phyloP scores from a whole-genome alignment of 768 basidiomycete genomes.

The Lactarius sp. region DNA sequence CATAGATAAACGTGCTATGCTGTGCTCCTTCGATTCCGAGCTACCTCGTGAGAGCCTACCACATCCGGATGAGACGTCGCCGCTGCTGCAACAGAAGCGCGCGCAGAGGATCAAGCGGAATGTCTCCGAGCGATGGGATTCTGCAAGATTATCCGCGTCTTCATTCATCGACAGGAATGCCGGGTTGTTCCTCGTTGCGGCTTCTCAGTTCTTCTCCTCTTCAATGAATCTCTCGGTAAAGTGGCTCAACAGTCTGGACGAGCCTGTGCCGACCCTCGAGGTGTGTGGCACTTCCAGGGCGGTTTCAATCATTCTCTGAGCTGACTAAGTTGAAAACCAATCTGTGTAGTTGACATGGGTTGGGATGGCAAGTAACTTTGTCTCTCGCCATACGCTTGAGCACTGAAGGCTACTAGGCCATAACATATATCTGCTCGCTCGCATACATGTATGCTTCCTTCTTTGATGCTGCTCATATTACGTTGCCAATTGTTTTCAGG shows the following conservation, averaged over 20 bases:
- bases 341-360: too few relatives aligned
- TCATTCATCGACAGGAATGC: conserved; percentile 37
- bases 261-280: conserved; percentile 55
- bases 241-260: conserved; percentile 50
- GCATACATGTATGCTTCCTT: too few relatives aligned
- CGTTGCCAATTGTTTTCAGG: too few relatives aligned
- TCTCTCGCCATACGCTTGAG: too few relatives aligned
- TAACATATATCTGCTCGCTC: too few relatives aligned
- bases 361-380: too few relatives aligned
- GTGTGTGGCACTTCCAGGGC: conserved; percentile 31
- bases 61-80: background rate
- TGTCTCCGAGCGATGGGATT: background rate
- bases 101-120: too few relatives aligned
- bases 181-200: conserved; percentile 57
- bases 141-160: background rate
- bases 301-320: background rate
- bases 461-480: too few relatives aligned
- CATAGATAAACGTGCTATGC: conserved; percentile 6
- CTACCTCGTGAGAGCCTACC: background rate
- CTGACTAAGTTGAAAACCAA: background rate
- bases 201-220: conserved; percentile 55
- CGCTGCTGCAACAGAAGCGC: background rate
- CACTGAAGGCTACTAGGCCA: too few relatives aligned
- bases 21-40: background rate
- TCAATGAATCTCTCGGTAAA: conserved; percentile 63